phyloP scores from a whole-genome alignment of 139 green algal species.

The Ettlia oleoabundans region DNA sequence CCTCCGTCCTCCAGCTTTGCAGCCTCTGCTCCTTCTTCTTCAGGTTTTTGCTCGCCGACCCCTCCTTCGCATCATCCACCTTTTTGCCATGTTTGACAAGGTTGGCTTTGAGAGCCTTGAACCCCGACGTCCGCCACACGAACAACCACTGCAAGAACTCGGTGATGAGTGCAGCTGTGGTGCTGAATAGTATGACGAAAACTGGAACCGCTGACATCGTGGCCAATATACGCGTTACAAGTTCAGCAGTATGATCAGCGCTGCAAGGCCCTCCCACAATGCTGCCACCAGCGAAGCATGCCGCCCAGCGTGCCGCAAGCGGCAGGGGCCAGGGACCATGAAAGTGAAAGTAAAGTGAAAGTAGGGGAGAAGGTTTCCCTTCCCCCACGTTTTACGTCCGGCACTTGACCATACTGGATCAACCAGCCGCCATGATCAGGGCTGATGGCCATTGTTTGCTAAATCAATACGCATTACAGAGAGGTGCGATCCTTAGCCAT shows the following conservation, averaged over 20 bases:
- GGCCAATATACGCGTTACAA: neutral
- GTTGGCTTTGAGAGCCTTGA: constrained; percentile 38
- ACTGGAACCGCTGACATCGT: constrained; percentile 12
- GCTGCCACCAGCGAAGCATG: too few species aligned
- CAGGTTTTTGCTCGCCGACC: constrained; percentile 27
- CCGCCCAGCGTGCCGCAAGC: too few species aligned
- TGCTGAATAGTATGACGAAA: constrained; percentile 25
- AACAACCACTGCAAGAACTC: constrained; percentile 41
- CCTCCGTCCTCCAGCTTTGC: constrained; percentile 30
- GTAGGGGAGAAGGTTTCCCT: too few species aligned
- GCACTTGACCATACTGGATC: too few species aligned
- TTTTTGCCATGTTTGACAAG: constrained; percentile 21
- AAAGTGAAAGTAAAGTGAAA: too few species aligned
- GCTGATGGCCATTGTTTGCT: too few species aligned
- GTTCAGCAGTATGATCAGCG: neutral
- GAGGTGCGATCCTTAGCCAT: too few species aligned
- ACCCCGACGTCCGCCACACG: constrained; percentile 40
- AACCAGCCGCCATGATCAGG: too few species aligned
- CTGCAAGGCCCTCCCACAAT: too few species aligned
- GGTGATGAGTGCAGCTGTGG: neutral
- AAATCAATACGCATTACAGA: too few species aligned
- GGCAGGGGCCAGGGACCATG: too few species aligned
- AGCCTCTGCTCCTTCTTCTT: constrained; percentile 42
- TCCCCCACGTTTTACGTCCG: too few species aligned
- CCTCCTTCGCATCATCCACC: constrained; percentile 33